Conservation (phyloP, 257 asterid genomes). For the Nicotiana tomentosiformis region DNA sequence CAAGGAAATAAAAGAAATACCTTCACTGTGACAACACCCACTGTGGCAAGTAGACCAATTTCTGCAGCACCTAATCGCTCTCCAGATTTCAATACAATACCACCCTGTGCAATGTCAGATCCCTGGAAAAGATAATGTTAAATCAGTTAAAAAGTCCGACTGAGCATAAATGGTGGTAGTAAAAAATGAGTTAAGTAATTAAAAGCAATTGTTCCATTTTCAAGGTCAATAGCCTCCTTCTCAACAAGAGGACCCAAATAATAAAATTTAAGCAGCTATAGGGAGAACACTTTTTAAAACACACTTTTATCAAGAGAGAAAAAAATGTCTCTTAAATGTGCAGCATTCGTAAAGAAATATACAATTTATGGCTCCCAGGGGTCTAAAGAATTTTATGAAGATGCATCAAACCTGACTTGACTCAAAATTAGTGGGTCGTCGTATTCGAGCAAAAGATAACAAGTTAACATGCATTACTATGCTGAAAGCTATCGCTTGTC, state of each 20-base stretch:
- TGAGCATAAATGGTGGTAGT: neutral
- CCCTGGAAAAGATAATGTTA: constrained; percentile 41
- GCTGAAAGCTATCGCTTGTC: neutral
- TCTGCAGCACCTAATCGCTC: constrained; percentile 81
- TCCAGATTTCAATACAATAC: constrained; percentile 73
- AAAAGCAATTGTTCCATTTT: neutral
- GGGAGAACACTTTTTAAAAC: neutral
- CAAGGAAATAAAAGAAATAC: constrained; percentile 27
- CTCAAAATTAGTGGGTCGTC: neutral
- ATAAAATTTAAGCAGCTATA: neutral
- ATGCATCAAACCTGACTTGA: neutral
- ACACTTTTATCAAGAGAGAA: neutral
- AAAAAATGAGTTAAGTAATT: neutral
- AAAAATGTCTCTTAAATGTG: neutral
- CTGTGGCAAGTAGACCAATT: constrained; percentile 87
- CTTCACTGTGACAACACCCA: constrained; percentile 63
- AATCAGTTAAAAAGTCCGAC: neutral
- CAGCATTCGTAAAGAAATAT: neutral
- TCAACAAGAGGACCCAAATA: neutral
- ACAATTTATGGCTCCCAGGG: neutral
- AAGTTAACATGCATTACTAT: neutral
- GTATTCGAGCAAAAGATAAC: neutral
- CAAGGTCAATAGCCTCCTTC: neutral
- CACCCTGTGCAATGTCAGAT: constrained; percentile 72
- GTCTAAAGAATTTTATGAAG: neutral